Evolutionary conservation across 2,329 filamentous ascomycete genomes (phyloP).

Genomic region (Harringtonia aguacate): DNA sequence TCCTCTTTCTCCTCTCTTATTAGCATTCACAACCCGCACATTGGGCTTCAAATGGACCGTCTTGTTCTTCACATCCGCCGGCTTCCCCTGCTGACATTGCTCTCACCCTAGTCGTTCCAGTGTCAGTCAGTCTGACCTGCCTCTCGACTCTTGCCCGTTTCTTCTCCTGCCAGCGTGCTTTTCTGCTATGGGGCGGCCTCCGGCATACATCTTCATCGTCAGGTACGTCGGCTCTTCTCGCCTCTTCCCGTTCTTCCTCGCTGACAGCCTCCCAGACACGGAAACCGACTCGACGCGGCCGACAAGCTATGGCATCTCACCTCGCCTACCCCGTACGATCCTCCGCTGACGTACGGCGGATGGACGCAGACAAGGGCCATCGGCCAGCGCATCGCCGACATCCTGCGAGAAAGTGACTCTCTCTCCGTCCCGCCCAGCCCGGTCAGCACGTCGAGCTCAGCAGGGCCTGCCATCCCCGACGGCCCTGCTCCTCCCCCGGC

Average conservation of each 20-base stretch:
- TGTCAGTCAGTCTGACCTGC: too few relatives aligned
- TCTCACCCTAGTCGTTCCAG: too few relatives aligned
- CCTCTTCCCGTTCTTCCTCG: background rate
- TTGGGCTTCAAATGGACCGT: too few relatives aligned
- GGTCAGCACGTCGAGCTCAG: too few relatives aligned
- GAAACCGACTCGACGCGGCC: constrained; percentile 84
- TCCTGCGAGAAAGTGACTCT: constrained; percentile 45
- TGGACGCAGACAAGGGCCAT: constrained; percentile 80
- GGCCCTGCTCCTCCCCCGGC: too few relatives aligned
- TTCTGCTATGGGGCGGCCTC: constrained; percentile 32
- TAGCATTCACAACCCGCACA: too few relatives aligned
- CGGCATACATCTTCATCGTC: constrained; percentile 39
- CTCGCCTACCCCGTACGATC: constrained; percentile 89
- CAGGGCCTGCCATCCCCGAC: too few relatives aligned
- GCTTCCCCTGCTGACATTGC: too few relatives aligned
- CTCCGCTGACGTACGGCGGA: constrained; percentile 87
- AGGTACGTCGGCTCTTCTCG: constrained; percentile 25
- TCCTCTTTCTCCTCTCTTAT: too few relatives aligned
- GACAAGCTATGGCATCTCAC: constrained; percentile 93
- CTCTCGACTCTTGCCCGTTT: too few relatives aligned
- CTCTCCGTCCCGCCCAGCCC: constrained; percentile 18
- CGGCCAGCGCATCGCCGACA: constrained; percentile 71
- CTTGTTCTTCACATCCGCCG: too few relatives aligned
- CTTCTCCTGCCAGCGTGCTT: too few relatives aligned
- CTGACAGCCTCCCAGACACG: constrained; percentile 52